Evolutionary conservation across 208 protist genomes (phyloP), one percentile per base, ranked within the genome.

Genomic region (Crithidia sp.): DNA sequence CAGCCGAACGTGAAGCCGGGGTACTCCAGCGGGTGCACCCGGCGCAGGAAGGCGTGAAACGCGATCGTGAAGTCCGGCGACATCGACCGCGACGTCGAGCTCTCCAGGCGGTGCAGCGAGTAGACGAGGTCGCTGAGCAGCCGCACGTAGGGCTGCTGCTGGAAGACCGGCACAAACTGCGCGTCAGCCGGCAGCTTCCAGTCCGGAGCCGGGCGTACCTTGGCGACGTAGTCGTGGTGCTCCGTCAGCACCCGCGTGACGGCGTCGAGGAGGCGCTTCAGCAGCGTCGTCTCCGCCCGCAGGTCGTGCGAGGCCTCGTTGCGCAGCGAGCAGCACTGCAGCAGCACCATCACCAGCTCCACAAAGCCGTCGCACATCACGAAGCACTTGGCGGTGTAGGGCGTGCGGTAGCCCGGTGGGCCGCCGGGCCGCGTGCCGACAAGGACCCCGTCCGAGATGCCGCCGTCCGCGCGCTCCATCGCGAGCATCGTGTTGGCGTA

Each of bases 1-100:
- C 99, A 99, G 45, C 98, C 93, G 88, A 99, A 99, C 41, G 95
- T 92, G 74, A 99, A 99, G n/a, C 80, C 98, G 16, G 98, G 98
- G 43, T 98, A 83, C 40, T 94, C 84, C 13, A 78, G 63, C 28
- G 99, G 99, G 16, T 82, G 81, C 36, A 99, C 68, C 10, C 81
- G 76, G 59, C 95, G 89, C 45, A 99, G 85, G 7, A 95, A 75
- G 36, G 89, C 83, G n/a, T 88, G 84, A 85, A 99, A 98, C 19
- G 74, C 74, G 9, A 71, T 83, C 44, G 98, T 91, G 57, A 98
- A 86, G 19, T 89, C 75, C 13, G 86, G 77, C 16, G 84, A 85
- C 74, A 83, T 85, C 41, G 85, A 71, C 50, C 81, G 80, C 56
- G 82, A 78, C 53, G 67, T 80, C 39, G 83, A 73, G 58, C 40